Conservation (phyloP, 2,329 filamentous ascomycete genomes). For the Aspergillus sp. region DNA sequence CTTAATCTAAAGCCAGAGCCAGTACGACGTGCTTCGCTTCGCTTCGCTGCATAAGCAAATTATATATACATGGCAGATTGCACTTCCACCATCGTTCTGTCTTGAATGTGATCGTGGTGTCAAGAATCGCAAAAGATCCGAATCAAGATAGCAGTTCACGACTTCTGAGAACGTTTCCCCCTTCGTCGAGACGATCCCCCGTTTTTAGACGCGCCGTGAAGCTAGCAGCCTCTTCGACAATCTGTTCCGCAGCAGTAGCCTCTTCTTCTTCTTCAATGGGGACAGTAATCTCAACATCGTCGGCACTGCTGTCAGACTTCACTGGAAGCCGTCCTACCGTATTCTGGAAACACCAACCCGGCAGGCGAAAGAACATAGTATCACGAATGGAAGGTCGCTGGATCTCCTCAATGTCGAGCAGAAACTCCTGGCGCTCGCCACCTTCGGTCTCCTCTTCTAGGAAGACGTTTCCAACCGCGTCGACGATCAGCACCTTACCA, state of each 20-base stretch:
- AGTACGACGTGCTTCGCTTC: too few species aligned
- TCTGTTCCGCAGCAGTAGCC: conserved; percentile 12
- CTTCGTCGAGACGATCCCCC: conserved; percentile 16
- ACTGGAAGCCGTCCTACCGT: conserved; percentile 23
- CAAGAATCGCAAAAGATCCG: too few species aligned
- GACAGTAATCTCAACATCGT: neutral
- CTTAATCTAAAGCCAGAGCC: too few species aligned
- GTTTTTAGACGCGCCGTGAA: conserved; percentile 16
- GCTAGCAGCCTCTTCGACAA: conserved; percentile 14
- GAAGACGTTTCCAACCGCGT: conserved; percentile 85
- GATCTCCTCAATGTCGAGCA: conserved; percentile 85
- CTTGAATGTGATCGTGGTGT: too few species aligned
- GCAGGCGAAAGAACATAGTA: conserved; percentile 73
- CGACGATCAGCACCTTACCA: conserved; percentile 88
- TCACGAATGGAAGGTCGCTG: conserved; percentile 66
- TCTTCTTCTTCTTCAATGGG: conserved; percentile 13
- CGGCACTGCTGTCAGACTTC: conserved; percentile 6
- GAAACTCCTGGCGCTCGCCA: conserved; percentile 69
- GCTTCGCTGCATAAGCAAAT: too few species aligned
- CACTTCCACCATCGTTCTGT: too few species aligned
- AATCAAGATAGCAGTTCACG: conserved; percentile 7
- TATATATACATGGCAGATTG: too few species aligned
- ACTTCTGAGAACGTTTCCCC: conserved; percentile 22
- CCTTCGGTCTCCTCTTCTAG: conserved; percentile 88
- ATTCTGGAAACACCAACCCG: conserved; percentile 60